phyloP scores from a whole-genome alignment of 1,139 yeast genomes.

The Yamadazyma sp. region DNA sequence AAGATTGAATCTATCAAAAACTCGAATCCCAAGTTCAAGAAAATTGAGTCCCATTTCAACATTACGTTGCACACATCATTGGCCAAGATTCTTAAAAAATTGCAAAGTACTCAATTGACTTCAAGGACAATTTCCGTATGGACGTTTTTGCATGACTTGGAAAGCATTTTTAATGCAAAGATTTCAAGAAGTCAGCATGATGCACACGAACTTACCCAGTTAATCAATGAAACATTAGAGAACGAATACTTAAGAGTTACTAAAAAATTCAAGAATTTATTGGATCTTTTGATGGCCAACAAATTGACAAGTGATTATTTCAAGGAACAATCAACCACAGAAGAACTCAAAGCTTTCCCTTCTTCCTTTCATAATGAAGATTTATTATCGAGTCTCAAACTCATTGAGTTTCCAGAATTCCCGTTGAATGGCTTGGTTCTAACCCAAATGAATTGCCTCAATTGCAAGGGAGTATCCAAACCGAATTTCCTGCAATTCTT shows the following conservation, averaged over 20 bases:
- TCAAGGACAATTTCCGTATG: conserved; percentile 68
- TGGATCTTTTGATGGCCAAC: conserved; percentile 8
- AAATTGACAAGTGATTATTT: conserved; percentile 1
- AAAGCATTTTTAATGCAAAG: conserved; percentile 71
- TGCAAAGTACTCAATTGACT: conserved; percentile 62
- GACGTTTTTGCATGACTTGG: conserved; percentile 74
- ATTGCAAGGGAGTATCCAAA: conserved; percentile 64
- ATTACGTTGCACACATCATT: conserved; percentile 59
- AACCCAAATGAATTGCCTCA: conserved; percentile 67
- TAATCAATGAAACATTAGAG: conserved; percentile 75
- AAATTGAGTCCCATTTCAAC: conserved; percentile 27
- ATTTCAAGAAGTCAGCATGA: conserved; percentile 87
- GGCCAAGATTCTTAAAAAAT: conserved; percentile 50
- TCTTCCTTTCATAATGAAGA: neutral
- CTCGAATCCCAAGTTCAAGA: conserved; percentile 27
- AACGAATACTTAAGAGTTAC: conserved; percentile 55
- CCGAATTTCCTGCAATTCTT: conserved; percentile 62
- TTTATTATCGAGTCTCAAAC: conserved; percentile 22
- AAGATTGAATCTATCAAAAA: conserved; percentile 2
- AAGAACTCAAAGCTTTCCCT: neutral
- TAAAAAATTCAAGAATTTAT: conserved; percentile 29
- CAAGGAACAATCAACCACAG: neutral
- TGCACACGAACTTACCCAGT: conserved; percentile 87
- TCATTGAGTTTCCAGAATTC: conserved; percentile 51
- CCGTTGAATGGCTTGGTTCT: conserved; percentile 73